Conservation (phyloP, 208 protist genomes). For the Kentomonas sorsogonicus region DNA sequence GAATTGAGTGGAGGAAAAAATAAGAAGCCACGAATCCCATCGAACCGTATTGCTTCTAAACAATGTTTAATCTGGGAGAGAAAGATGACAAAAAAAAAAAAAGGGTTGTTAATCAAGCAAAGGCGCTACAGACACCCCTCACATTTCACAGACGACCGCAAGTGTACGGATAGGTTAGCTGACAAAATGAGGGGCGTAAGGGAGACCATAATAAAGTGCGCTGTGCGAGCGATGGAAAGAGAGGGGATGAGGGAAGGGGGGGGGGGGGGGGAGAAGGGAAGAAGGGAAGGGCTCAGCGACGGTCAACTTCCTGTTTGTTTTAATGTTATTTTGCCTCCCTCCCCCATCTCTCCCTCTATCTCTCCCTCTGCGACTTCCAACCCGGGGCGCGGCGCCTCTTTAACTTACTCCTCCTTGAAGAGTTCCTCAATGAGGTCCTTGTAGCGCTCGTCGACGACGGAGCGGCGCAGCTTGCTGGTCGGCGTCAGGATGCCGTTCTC, state of each 20-base stretch:
- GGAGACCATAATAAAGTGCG: too few relatives aligned
- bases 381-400: neutral
- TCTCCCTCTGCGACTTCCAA: neutral
- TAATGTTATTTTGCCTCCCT: constrained; percentile 5
- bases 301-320: neutral
- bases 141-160: too few relatives aligned
- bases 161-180: too few relatives aligned
- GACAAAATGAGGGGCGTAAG: too few relatives aligned
- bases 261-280: neutral
- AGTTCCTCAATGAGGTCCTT: constrained; percentile 44
- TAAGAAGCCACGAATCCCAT: neutral
- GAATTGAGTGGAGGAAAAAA: too few relatives aligned
- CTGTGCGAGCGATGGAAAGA: neutral
- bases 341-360: constrained; percentile 4
- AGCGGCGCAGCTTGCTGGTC: constrained; percentile 60
- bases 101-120: neutral
- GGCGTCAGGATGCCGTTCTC: constrained; percentile 74
- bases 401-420: constrained; percentile 28
- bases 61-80: neutral
- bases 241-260: neutral
- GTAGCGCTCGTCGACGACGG: constrained; percentile 44
- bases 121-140: too few relatives aligned
- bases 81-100: constrained; percentile 9
- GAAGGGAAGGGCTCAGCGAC: neutral
- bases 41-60: too few relatives aligned